Percentiles rank a stretch among this genome's conserved stretches.
Evolutionary conservation across 2,329 filamentous ascomycete genomes (phyloP).

Genomic region (Pyrenophora seminiperda): DNA sequence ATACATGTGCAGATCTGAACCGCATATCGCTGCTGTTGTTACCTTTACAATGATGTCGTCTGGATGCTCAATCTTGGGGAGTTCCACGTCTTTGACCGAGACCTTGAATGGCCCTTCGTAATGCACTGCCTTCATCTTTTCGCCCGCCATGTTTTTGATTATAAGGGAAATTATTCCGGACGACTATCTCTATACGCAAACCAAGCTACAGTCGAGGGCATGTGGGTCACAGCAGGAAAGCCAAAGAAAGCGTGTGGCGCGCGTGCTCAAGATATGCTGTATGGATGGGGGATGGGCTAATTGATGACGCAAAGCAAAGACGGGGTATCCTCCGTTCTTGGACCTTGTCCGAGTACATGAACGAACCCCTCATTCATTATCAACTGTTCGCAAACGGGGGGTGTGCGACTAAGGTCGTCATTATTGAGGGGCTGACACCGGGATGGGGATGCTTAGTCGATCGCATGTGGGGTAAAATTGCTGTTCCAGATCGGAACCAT

Average conservation of each 20-base stretch:
- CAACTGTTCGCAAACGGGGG: too few species aligned
- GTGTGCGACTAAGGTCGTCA: conserved; percentile 6
- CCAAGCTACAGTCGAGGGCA: not conserved
- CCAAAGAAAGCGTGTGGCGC: not conserved
- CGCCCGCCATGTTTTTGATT: conserved; percentile 21
- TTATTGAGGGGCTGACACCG: conserved; percentile 10
- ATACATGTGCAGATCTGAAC: conserved; percentile 64
- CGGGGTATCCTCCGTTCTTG: not conserved
- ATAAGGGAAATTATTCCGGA: too few species aligned
- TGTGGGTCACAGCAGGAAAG: too few species aligned
- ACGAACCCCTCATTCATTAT: conserved; percentile 8
- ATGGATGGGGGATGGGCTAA: too few species aligned
- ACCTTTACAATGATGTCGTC: conserved; percentile 70
- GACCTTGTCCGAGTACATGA: not conserved
- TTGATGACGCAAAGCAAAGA: not conserved
- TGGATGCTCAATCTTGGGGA: conserved; percentile 65
- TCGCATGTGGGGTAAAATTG: conserved; percentile 8
- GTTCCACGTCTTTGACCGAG: conserved; percentile 64
- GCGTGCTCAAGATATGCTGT: not conserved
- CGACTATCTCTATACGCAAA: not conserved
- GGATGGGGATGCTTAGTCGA: not conserved
- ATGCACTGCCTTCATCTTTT: conserved; percentile 66
- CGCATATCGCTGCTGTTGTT: conserved; percentile 66
- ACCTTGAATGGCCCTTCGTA: conserved; percentile 67
- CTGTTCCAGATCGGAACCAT: conserved; percentile 7